A percentile compares a stretch with the other conserved stretches of the same genome.
phyloP scores from a whole-genome alignment of 352 stramenopile species.

The Phytophthora pluvialis region DNA sequence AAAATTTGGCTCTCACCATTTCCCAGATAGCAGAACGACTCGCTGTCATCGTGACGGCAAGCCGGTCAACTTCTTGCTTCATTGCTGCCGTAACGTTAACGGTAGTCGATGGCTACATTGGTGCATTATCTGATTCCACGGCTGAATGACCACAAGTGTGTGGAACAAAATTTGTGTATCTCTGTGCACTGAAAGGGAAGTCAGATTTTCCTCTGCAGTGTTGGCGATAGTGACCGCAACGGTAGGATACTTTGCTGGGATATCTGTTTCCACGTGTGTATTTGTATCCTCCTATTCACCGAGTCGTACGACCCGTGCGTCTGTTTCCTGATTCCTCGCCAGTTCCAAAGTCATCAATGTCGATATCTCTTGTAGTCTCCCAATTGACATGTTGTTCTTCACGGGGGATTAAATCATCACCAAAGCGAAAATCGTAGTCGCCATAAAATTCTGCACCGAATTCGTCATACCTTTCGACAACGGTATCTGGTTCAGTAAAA shows the following conservation, averaged over 20 bases:
- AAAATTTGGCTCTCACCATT: not conserved
- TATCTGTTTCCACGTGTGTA: not conserved
- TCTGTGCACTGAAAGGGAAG: not conserved
- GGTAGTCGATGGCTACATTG: not conserved
- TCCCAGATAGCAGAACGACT: not conserved
- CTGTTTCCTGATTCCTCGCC: too few relatives aligned
- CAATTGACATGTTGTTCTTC: too few relatives aligned
- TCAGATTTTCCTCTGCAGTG: not conserved
- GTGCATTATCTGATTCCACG: not conserved
- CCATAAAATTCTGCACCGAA: too few relatives aligned
- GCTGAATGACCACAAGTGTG: slow-evolving; percentile 8
- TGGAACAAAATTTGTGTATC: slow-evolving; percentile 9
- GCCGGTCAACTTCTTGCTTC: not conserved
- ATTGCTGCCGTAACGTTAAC: not conserved
- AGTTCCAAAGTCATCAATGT: too few relatives aligned
- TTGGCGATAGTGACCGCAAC: slow-evolving; percentile 3
- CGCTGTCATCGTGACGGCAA: not conserved
- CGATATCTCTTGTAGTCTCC: too few relatives aligned
- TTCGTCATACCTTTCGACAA: too few relatives aligned
- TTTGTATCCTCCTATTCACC: not conserved
- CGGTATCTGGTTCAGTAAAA: too few relatives aligned
- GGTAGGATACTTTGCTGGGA: not conserved
- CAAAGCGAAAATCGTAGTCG: too few relatives aligned
- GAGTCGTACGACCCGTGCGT: too few relatives aligned
- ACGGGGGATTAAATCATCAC: too few relatives aligned